Base-by-base conservation (phyloP, 2,329 filamentous ascomycete species). In the Monilinia fructicola region DNA sequence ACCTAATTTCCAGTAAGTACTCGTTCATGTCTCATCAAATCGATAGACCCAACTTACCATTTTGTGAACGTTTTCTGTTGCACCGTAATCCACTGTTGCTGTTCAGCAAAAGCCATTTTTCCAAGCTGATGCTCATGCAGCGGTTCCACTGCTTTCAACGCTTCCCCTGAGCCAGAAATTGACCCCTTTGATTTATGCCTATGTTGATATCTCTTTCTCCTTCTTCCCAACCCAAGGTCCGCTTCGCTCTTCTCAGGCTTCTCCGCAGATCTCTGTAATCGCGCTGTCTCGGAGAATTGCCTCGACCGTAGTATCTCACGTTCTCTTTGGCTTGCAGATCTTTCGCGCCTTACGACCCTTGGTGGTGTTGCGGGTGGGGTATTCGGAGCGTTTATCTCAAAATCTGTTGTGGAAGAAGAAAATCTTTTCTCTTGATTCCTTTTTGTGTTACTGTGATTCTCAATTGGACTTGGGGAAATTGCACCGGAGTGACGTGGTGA, bases 31-130 rank as follows among this genome's bases (percentile, higher is more conserved):
- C 46, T 28, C 50, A 28, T 23, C 42, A 50, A 59, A 53, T 68
- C 40, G 69, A 54, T 4, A 38, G 21, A 10, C 31, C 53, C 72
- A 35, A 16, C 65, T 56, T 69, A 91, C 90, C 95, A 99, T 91
- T 98, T 99, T 68, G 93, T 97, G 80, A 99, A 99, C 38, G 95
- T 99, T 85, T 98, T 99, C 79, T 98, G 90, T 83, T 98, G 94
- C 80, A 97, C 93, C 76, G 83, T 87, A 74, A 90, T 84, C 87
- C 87, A 90, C 78, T 84, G 82, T 78, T 88, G 85, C 79, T 89
- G 85, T 77, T 87, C 85, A 71, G 83, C 79, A 77, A 82, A 86
- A 67, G 85, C 86, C 87, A 89, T 89, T 78, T 81, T 88, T 74
- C 79, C 69, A 63, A 76, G 68, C 44, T 69, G 66, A 58, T 73